Base-by-base conservation (phyloP, 306 rosid species). In the Rosa chinensis region DNA sequence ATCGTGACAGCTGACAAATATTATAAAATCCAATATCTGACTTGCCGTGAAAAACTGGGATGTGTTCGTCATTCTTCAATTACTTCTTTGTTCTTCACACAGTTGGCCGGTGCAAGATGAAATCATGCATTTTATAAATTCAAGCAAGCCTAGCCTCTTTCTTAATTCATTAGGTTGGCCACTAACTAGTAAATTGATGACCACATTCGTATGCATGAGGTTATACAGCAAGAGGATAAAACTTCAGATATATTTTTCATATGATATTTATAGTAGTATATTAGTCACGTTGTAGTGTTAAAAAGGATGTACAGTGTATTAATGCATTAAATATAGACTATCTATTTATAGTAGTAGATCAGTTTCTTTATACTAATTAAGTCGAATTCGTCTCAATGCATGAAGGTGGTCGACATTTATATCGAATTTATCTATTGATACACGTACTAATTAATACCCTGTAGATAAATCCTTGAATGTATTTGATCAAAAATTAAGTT, bases 41-140 rank as follows among this genome's bases (percentile, higher is more conserved):
- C 20, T 25, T 62, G 67, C 67, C 67, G 40, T 62, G 42, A 28
- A 25, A 21, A 28, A 12, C 67, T 62, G 67, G 40, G 67, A 62
- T 62, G 67, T 28, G 67, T 17, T 62, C 67, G 67, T 62, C 67
- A 62, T 62, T 62, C 40, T 10, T 62, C 67, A 25, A 25, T 62
- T 62, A 62, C 67, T 61, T 61, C 17, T 61, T 61, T 10, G 67
- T 28, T 61, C 5, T 61, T 11, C 8, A 25, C 2, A 28, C 67
- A 10, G 67, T 25, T 61, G 67, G 66, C 66, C 17, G 66, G 37
- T 25, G 66, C 37, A 61, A 25, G 2, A 25, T 25, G 66, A 23
- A 61, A 11, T 61, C 66, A 61, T 10, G 7, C 37, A 61, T 61
- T 25, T 23, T 10, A 23, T 59, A 1, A 59, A n/a, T 59, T 21